Base-by-base conservation (phyloP, 768 basidiomycete genomes). In the Lenzites betulinus region DNA sequence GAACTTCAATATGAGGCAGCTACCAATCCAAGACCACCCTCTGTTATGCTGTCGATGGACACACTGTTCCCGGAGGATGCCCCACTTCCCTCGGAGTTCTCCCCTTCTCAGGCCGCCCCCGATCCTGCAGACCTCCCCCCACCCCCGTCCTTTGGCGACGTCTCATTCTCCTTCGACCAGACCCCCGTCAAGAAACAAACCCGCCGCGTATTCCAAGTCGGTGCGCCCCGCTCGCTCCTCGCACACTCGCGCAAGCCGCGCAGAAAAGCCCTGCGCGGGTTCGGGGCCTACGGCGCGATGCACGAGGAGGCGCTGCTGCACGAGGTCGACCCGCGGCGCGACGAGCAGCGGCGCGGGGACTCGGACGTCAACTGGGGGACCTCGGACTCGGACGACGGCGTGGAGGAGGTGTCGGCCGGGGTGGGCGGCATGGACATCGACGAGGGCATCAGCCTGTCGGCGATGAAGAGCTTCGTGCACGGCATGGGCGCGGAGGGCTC, bases 361-460 rank as follows among this genome's bases (percentile, higher is more conserved):
- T 87, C 86, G 28, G 90, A 91, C 67, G 60, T 90, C 13, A 84
- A 89, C 43, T 89, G 85, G 85, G 87, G 85, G 28, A 60, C 57
- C 9, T 56, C 59, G n/a, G 53, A 61, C 47, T 78, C 73, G 9
- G 77, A 67, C 8, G 77, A 71, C 38, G 76, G 67, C 7, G 67
- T 71, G 58, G 70, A 74, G 30, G 64, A 69, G 39, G 51, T 74
- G 43, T 74, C 73, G 47, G 65, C 72, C 3, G 77, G 76, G n/a
- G 73, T 72, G 1, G 81, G 79, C 53, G 87, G 78, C 22, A 92
- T 91, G 89, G 80, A 83, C 1, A 70, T 91, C 20, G 88, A 90
- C 23, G 51, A 86, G 42, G 78, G 78, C 9, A 41, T 79, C 11
- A 76, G 80, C 64, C 42, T 76, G 44, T 69, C 71, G 2, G 83